Percentiles rank a stretch among this genome's conserved stretches.
Conservation (phyloP, 2,329 filamentous ascomycete genomes). For the Colletotrichum sp. region DNA sequence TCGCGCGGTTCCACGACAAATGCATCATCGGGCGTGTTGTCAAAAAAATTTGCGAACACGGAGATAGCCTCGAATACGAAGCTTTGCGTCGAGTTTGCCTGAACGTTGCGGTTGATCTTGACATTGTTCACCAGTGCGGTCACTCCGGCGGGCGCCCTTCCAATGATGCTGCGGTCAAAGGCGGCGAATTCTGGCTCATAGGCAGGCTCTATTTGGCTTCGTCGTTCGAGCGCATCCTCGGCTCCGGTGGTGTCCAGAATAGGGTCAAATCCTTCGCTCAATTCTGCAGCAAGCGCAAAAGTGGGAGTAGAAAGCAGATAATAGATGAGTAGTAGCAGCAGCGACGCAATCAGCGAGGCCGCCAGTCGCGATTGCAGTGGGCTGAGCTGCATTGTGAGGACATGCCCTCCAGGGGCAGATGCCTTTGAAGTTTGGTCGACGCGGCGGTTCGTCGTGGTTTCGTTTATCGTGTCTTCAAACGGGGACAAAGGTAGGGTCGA, state of each 20-base stretch:
- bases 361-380: constrained; percentile 75
- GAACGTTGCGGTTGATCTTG: constrained; percentile 61
- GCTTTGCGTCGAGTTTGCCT: constrained; percentile 63
- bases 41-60: constrained; percentile 45
- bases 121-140: constrained; percentile 67
- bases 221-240: constrained; percentile 20
- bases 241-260: constrained; percentile 24
- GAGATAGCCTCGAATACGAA: constrained; percentile 67
- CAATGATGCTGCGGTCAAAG: constrained; percentile 67
- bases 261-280: constrained; percentile 27
- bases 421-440: neutral
- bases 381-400: constrained; percentile 61
- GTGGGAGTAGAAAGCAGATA: constrained; percentile 62
- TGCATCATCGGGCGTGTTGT: constrained; percentile 11
- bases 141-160: constrained; percentile 59
- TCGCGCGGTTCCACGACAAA: constrained; percentile 3
- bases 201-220: constrained; percentile 20
- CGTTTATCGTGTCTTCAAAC: neutral
- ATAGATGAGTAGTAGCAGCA: constrained; percentile 64
- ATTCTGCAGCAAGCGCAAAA: constrained; percentile 67
- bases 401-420: constrained; percentile 46
- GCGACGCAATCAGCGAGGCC: constrained; percentile 66
- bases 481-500: neutral
- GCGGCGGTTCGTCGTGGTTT: neutral
- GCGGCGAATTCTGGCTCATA: constrained; percentile 67